Evolutionary conservation across 1,139 yeast species (phyloP).

Genomic region (Geotrichum siamense): DNA sequence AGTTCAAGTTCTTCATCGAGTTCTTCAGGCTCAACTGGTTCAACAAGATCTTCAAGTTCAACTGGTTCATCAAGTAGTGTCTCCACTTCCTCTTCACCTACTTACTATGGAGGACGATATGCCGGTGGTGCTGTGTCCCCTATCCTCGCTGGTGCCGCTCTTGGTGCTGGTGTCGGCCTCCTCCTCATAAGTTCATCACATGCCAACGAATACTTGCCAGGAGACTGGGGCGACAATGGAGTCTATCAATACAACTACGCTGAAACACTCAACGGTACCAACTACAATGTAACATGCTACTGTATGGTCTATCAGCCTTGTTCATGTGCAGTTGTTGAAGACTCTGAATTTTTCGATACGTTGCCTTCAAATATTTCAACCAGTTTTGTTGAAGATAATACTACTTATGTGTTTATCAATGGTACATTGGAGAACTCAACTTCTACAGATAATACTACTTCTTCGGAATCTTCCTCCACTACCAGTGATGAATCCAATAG

Average conservation of each 20-base stretch:
- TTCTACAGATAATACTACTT: neutral
- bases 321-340: conserved; percentile 23
- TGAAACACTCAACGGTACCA: conserved; percentile 23
- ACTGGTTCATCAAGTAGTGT: neutral
- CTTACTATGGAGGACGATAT: conserved; percentile 20
- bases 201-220: conserved; percentile 19
- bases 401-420: conserved; percentile 21
- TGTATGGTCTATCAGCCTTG: conserved; percentile 24
- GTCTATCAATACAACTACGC: conserved; percentile 24
- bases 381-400: conserved; percentile 5
- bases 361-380: conserved; percentile 19
- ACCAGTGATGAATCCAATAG: neutral
- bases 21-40: conserved; percentile 6
- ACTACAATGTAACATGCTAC: conserved; percentile 23
- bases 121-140: conserved; percentile 26
- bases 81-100: conserved; percentile 4
- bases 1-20: conserved; percentile 10
- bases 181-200: conserved; percentile 15
- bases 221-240: conserved; percentile 25
- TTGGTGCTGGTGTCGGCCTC: conserved; percentile 22
- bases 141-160: conserved; percentile 24
- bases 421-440: conserved; percentile 22
- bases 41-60: conserved; percentile 5
- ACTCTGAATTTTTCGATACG: conserved; percentile 20
- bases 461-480: neutral